Evolutionary conservation across 441 rosid genomes (phyloP), one percentile per base, ranked within the genome.

Genomic region (Pelargonium fulgidum): DNA sequence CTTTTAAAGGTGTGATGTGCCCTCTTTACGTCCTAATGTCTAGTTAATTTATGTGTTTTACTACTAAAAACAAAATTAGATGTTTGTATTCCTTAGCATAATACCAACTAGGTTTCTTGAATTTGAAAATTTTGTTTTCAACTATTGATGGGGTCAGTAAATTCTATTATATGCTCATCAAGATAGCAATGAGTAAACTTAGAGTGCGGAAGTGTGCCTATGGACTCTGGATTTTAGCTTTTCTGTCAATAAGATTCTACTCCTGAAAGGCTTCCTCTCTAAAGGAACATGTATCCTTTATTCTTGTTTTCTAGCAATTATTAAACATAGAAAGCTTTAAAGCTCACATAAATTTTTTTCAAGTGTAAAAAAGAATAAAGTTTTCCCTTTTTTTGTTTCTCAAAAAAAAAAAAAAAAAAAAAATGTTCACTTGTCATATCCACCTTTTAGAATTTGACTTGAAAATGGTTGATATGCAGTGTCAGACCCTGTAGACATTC

Each of bases 1-100:
- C 93, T 94, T 61, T 50, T 73, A 81, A 91, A 90, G 97, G 99
- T 91, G 78, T 76, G 87, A 74, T 71, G 50, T 75, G 66, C 69
- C 63, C 68, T 81, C 75, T 76, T 67, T 68, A 12, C 48, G 9
- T 47, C 61, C 71, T 72, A 62, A 2, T 54, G 20, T 65, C 58
- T 14, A 14, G 17, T 65, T n/a, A 24, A 58, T 64, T 62, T 29
- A 24, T 52, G 42, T 26, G 9, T 22, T 44, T 14, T 47, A 17
- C 65, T 68, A 16, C 20, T 70, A n/a, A 48, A 16, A 45, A 61
- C 17, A 58, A 26, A 68, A 26, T 36, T n/a, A 4, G 52, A 5
- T 12, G 2, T 3, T 12, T n/a, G 5, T 61, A 11, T 24, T 13
- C 22, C 62, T 54, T 54, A 4, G 11, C 2, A 16, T 54, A 17